Conservation (phyloP, 139 green algal species). For the Tetradesmus obliquus region DNA sequence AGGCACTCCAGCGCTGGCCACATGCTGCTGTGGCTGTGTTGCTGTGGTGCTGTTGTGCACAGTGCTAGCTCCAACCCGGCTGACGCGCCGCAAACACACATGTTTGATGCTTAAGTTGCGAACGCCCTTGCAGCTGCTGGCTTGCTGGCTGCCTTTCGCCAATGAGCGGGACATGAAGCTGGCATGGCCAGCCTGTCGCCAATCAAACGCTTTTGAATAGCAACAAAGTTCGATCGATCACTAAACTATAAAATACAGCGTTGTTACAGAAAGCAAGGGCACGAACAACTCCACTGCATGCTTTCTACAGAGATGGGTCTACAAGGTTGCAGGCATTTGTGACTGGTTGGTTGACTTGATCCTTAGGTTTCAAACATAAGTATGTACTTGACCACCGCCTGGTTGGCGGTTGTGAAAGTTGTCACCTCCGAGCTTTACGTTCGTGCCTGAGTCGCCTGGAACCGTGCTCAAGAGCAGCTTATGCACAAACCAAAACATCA, state of each 20-base stretch:
- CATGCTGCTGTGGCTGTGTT: conserved; percentile 26
- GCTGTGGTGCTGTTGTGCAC: background rate
- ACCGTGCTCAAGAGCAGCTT: background rate
- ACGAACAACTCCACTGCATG: background rate
- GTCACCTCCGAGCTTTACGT: background rate
- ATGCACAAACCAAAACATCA: background rate
- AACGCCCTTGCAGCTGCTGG: background rate
- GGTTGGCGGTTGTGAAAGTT: background rate
- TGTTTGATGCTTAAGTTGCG: background rate
- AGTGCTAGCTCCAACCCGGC: background rate
- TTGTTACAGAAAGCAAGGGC: too few species aligned
- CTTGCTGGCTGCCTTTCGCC: background rate
- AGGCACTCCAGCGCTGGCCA: background rate
- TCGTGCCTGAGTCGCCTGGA: background rate
- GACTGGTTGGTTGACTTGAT: background rate
- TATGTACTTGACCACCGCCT: background rate
- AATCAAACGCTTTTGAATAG: background rate
- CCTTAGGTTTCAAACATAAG: background rate
- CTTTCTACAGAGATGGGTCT: background rate
- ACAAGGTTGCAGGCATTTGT: background rate
- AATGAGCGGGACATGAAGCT: conserved; percentile 10
- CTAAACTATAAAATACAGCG: too few species aligned
- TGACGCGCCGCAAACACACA: background rate
- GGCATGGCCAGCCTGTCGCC: background rate
- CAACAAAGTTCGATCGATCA: background rate